Conservation (phyloP, 306 rosid genomes). For the Cucumis cinereus region DNA sequence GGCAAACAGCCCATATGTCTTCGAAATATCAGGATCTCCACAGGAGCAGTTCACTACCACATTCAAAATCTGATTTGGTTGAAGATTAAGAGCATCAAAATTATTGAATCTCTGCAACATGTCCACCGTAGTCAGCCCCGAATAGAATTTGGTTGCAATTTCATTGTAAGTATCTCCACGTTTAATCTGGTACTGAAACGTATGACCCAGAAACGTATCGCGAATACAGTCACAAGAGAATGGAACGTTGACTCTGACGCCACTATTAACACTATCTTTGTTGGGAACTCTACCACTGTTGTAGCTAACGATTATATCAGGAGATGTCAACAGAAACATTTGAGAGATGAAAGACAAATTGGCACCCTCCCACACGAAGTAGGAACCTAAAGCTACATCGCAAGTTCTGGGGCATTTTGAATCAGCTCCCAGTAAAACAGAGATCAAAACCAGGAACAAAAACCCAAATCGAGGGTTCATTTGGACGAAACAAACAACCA, state of each 20-base stretch:
- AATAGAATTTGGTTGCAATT: constrained; percentile 23
- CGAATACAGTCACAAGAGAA: constrained; percentile 41
- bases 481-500: background rate
- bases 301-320: constrained; percentile 12
- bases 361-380: background rate
- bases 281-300: constrained; percentile 16
- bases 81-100: constrained; percentile 18
- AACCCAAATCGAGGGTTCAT: constrained; percentile 30
- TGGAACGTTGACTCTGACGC: constrained; percentile 24
- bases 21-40: constrained; percentile 38
- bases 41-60: constrained; percentile 56
- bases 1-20: constrained; percentile 49
- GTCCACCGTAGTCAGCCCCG: constrained; percentile 42
- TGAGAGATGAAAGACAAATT: background rate
- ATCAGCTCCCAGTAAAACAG: constrained; percentile 18
- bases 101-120: constrained; percentile 27
- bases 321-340: background rate
- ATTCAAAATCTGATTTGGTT: constrained; percentile 16
- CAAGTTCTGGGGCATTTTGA: constrained; percentile 42
- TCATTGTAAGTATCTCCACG: constrained; percentile 23
- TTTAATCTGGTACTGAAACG: constrained; percentile 25
- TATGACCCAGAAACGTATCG: constrained; percentile 44
- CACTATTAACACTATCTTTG: background rate
- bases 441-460: constrained; percentile 15
- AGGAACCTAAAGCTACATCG: constrained; percentile 55